Base-by-base conservation (phyloP, 768 basidiomycete species). In the Pleurotus eryngii region DNA sequence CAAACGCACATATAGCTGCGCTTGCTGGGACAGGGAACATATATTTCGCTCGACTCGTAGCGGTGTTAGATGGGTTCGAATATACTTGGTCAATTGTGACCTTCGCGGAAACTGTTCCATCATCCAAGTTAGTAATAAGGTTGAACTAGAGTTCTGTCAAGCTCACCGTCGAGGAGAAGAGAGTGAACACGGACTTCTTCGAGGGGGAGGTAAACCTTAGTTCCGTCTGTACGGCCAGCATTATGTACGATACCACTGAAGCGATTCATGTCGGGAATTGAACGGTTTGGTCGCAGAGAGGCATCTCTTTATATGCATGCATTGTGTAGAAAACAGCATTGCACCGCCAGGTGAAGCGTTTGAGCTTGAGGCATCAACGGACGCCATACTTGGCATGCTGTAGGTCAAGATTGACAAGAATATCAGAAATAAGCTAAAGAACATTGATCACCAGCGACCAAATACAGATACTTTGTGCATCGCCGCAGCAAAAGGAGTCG, bases 1-100 rank as follows among this genome's bases (percentile, higher is more conserved):
- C 69, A 61, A 87, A 87, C 0, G 75, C 76, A 57, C 82, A 85
- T 6, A 85, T 74, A 0, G 82, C 83, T 0, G 79, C 80, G 27
- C 70, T 72, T 1, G 76, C 79, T 0, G 85, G 86, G 4, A 86
- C 74, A 7, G 85, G 84, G 60, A 87, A 86, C 39, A 76, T 72
- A 64, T 85, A 87, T 30, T 80, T 75, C 24, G 79, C 81, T 46
- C 76, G 70, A 40, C 67, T 65, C 0, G 81, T 83, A 1, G 73
- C 63, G 37, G 58, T 59, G 7, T 67, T 64, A 3, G 70, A 68
- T 0, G 70, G 60, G 57, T 82, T 82, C 14, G 54, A 64, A 64
- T 74, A 82, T 0, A 64, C 66, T 53, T 81, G 81, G 1, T 60
- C 58, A 39, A 82, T 61, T 1, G 73, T 68, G 0, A 81, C 70